phyloP scores from a whole-genome alignment of 495 filamentous ascomycete species.

The Podospora pseudoanserina region DNA sequence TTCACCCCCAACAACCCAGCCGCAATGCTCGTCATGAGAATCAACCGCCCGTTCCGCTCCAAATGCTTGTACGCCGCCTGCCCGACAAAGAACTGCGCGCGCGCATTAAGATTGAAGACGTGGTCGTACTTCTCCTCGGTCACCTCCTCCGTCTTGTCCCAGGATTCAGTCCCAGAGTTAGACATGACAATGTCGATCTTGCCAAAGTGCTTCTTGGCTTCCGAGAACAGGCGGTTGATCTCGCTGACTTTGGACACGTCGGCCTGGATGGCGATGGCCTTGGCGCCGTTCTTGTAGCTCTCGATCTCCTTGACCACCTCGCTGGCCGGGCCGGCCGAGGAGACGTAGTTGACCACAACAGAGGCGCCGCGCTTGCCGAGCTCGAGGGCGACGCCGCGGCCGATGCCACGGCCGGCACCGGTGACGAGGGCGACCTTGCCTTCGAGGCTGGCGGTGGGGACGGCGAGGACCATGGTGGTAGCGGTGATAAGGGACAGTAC shows the following conservation, averaged over 20 bases:
- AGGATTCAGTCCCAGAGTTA: conserved; percentile 63
- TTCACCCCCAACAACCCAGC: conserved; percentile 57
- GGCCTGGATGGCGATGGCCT: conserved; percentile 68
- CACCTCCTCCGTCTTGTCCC: conserved; percentile 62
- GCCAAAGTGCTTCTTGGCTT: conserved; percentile 62
- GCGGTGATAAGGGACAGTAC: no score
- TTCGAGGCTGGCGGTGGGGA: conserved; percentile 45
- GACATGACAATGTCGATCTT: conserved; percentile 72
- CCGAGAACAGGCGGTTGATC: conserved; percentile 58
- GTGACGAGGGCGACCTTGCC: conserved; percentile 74
- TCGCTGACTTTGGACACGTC: conserved; percentile 66
- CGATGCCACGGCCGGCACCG: conserved; percentile 69
- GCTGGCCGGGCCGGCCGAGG: conserved; percentile 57
- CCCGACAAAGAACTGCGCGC: conserved; percentile 80
- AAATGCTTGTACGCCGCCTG: conserved; percentile 71
- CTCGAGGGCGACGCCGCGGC: conserved; percentile 70
- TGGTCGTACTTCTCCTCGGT: conserved; percentile 72
- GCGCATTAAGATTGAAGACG: conserved; percentile 72
- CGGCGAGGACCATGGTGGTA: conserved; percentile 33
- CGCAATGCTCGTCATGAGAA: conserved; percentile 57
- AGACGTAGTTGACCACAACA: conserved; percentile 75
- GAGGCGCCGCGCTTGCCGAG: conserved; percentile 68
- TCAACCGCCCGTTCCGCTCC: conserved; percentile 62
- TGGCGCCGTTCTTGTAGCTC: conserved; percentile 43
- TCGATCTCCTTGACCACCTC: conserved; percentile 54